Evolutionary conservation across 305 asterid species (phyloP), one percentile per base, ranked within the genome.

Genomic region (Fraxinus nigra): DNA sequence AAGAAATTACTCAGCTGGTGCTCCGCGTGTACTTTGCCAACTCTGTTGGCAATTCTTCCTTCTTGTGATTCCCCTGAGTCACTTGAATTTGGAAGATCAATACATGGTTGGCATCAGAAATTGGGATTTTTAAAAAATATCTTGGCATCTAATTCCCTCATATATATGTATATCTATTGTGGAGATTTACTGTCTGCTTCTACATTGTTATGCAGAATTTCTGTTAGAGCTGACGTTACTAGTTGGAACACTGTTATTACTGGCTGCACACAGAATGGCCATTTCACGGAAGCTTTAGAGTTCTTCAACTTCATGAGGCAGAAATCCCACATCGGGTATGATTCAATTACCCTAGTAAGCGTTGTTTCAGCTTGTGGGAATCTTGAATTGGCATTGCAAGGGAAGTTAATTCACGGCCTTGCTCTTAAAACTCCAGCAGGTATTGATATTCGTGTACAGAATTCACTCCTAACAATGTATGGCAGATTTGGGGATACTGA

Each of bases 31-130:
- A 83, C 91, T 54, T 83, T 92, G 88, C 84, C 92, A 34, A 92
- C 97, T 34, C 86, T 91, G 8, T 59, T 92, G 81, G 95, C 93
- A 18, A 81, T 90, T 72, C 86, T 84, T 79, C 89, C 89, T 65
- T 85, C 97, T 82, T 91, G 93, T 82, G 92, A 88, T 77, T 88
- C 91, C 76, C 89, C 84, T 0, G 84, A 83, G 24, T 88, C 84
- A 0, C 84, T 91, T 76, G 86, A 81, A 75, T 86, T 89, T 59
- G 97, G 94, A 61, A 84, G 85, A 86, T 77, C 88, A 51, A 79
- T 92, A 78, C 97, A 92, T 51, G 86, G 91, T 46, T 88, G 94
- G 94, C 85, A 91, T 81, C 83, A 89, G 77, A 92, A 92, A 86
- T 81, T 85, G 85, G 97, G 93, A 72, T 90, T 87, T 75, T 73